phyloP scores from a whole-genome alignment of 805 yeast species.

The Saturnispora ahearnii region DNA sequence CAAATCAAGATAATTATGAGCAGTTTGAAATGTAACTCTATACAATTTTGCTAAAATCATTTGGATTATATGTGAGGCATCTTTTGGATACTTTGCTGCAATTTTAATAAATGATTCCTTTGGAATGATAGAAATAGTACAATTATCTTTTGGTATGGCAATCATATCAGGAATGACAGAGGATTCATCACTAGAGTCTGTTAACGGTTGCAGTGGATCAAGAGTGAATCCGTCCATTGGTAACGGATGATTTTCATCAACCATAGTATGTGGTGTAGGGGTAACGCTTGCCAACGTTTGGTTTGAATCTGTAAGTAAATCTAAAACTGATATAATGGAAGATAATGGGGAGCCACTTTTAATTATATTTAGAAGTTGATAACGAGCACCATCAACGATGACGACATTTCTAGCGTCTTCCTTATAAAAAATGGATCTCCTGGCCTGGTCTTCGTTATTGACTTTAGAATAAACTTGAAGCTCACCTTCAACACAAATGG shows the following conservation, averaged over 20 bases:
- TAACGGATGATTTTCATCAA: background rate
- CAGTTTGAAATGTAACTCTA: constrained; percentile 85
- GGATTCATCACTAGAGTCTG: background rate
- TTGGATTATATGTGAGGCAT: constrained; percentile 90
- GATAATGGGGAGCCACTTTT: constrained; percentile 81
- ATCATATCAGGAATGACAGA: constrained; percentile 32
- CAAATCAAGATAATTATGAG: constrained; percentile 77
- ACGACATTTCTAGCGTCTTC: constrained; percentile 34
- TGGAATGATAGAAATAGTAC: constrained; percentile 91
- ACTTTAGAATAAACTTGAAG: constrained; percentile 67
- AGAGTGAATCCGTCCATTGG: constrained; percentile 11
- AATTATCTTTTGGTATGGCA: constrained; percentile 64
- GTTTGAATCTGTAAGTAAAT: constrained; percentile 40
- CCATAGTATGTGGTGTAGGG: constrained; percentile 10
- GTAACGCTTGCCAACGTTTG: constrained; percentile 7
- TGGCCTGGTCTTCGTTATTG: constrained; percentile 22
- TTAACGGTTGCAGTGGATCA: constrained; percentile 3
- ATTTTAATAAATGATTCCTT: constrained; percentile 68
- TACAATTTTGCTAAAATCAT: constrained; percentile 81
- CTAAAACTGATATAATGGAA: constrained; percentile 70
- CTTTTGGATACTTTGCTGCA: constrained; percentile 68
- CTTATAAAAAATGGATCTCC: constrained; percentile 18
- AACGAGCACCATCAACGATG: constrained; percentile 47
- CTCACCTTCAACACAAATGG: constrained; percentile 87
- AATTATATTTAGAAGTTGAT: constrained; percentile 70